phyloP scores from a whole-genome alignment of 352 stramenopile genomes.

The Phytopythium delawarense region DNA sequence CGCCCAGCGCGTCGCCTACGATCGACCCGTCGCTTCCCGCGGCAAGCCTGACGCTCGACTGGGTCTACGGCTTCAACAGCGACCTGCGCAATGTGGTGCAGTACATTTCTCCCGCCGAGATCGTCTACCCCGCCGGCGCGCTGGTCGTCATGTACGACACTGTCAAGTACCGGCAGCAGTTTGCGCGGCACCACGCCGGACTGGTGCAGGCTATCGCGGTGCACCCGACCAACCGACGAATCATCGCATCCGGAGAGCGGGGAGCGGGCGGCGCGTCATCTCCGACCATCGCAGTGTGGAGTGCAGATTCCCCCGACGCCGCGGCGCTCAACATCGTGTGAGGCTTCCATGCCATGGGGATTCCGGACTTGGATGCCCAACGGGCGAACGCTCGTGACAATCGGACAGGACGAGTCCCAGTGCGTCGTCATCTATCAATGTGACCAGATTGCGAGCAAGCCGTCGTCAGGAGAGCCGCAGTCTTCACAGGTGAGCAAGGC shows the following conservation, averaged over 20 bases:
- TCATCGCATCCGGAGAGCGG: conserved; percentile 62
- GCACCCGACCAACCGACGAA: conserved; percentile 37
- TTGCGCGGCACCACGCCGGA: conserved; percentile 57
- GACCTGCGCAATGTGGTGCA: conserved; percentile 49
- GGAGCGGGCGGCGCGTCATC: conserved; percentile 15
- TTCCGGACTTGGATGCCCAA: conserved; percentile 74
- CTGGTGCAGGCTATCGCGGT: conserved; percentile 55
- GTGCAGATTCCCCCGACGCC: conserved; percentile 24
- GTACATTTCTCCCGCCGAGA: conserved; percentile 61
- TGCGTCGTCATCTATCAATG: conserved; percentile 80
- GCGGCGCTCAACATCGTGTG: conserved; percentile 54
- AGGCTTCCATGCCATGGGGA: conserved; percentile 58
- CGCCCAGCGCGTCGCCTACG: conserved; percentile 48
- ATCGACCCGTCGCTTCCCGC: conserved; percentile 46
- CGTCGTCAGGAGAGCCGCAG: conserved; percentile 4
- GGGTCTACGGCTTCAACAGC: conserved; percentile 80
- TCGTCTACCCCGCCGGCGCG: conserved; percentile 58
- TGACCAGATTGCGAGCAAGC: conserved; percentile 11
- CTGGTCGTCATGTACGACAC: conserved; percentile 67
- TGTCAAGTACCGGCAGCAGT: conserved; percentile 66
- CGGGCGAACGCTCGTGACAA: conserved; percentile 53
- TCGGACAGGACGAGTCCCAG: conserved; percentile 66
- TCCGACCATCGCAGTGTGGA: conserved; percentile 74
- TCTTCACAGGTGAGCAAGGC: neutral
- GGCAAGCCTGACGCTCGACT: conserved; percentile 68